A percentile compares a stretch with the other conserved stretches of the same genome.
These are phyloP conservation scores for Komagataea norvegica DNA, from an alignment of 1,139 yeast genomes.

Conservation along the genomic window DNA sequence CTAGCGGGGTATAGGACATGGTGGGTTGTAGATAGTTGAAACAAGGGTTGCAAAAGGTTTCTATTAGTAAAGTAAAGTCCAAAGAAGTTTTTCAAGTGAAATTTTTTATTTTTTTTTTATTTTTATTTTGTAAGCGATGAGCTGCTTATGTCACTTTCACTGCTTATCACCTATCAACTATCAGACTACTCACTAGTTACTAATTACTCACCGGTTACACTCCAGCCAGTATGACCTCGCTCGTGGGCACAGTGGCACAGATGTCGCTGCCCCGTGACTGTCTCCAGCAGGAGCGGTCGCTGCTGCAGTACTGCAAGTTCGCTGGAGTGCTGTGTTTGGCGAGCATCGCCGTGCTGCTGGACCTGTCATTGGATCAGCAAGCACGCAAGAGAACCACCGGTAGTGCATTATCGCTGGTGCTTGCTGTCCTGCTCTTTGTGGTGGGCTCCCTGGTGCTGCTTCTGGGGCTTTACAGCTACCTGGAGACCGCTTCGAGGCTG, in stretches of 20 bases:
- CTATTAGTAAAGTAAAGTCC: no score
- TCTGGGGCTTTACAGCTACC: slow-evolving; percentile 43
- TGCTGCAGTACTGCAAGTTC: slow-evolving; percentile 49
- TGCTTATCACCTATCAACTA: no score
- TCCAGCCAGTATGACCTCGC: slow-evolving; percentile 1
- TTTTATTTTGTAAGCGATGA: slow-evolving; percentile 1
- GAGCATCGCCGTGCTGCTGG: slow-evolving; percentile 48
- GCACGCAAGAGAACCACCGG: not conserved
- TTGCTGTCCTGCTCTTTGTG: slow-evolving; percentile 25
- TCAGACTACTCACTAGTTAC: no score
- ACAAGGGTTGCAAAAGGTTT: not conserved
- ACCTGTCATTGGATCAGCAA: slow-evolving; percentile 38
- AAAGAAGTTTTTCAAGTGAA: no score
- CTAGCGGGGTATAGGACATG: slow-evolving; percentile 26
- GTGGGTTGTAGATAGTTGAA: not conserved
- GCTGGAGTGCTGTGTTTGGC: slow-evolving; percentile 46
- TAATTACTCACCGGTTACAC: not conserved
- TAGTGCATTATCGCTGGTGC: no score
- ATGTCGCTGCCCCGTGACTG: slow-evolving; percentile 59
- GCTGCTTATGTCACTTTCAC: slow-evolving; percentile 6
- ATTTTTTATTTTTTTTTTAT: not conserved
- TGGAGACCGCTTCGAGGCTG: slow-evolving; percentile 26
- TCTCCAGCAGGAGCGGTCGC: slow-evolving; percentile 55
- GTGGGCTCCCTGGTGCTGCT: slow-evolving; percentile 38
- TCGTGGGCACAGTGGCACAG: slow-evolving; percentile 19